Conservation (phyloP, 1,139 yeast species). For the Sugiyamaella pinicola region DNA sequence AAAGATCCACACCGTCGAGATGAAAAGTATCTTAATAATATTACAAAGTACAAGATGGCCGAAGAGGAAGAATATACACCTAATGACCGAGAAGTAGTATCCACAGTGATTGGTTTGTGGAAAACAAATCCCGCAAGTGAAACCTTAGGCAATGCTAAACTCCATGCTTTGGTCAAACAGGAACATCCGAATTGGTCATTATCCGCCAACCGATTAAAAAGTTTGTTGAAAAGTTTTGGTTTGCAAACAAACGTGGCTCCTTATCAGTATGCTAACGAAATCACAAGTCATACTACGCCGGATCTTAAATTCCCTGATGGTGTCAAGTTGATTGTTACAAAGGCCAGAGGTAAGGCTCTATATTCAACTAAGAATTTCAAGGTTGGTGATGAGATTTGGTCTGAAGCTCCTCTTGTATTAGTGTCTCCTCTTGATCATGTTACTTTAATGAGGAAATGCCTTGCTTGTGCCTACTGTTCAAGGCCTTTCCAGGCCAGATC, state of each 20-base stretch:
- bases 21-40: background rate
- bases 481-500: constrained; percentile 51
- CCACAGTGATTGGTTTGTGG: constrained; percentile 66
- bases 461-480: constrained; percentile 83
- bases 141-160: constrained; percentile 55
- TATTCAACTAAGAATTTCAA: constrained; percentile 45
- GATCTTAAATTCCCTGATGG: constrained; percentile 53
- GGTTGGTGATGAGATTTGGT: constrained; percentile 56
- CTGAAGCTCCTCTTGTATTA: constrained; percentile 62
- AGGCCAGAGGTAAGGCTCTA: constrained; percentile 43
- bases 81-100: constrained; percentile 64
- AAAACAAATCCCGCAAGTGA: constrained; percentile 67
- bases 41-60: constrained; percentile 2
- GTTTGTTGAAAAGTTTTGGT: constrained; percentile 55
- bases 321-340: constrained; percentile 54
- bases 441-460: constrained; percentile 62
- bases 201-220: constrained; percentile 59
- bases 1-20: background rate
- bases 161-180: constrained; percentile 54
- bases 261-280: constrained; percentile 46
- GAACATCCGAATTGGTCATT: constrained; percentile 64
- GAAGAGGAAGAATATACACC: constrained; percentile 45
- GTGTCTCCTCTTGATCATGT: constrained; percentile 73
- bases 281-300: constrained; percentile 57
- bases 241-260: constrained; percentile 46